Base-by-base conservation (phyloP, 2,329 filamentous ascomycete genomes). In the Ceratocystis albifundus region DNA sequence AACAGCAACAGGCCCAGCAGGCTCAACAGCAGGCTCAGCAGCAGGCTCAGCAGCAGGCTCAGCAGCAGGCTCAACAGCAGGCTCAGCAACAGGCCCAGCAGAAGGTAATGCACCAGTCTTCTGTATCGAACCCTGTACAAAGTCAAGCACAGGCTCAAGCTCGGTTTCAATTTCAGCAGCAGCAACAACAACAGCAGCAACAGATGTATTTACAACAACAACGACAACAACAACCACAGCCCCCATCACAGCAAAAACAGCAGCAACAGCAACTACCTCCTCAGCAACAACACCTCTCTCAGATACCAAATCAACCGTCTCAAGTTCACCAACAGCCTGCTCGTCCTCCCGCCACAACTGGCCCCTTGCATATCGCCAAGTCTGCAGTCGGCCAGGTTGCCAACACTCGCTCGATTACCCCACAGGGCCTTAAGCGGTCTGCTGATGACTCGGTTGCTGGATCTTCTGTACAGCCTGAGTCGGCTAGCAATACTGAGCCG, bases 171-270 rank as follows among this genome's bases (percentile, higher is more conserved):
- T 69, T 70, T 12, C 46, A 68, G 6, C 74, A 72, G 25, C 36
- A 70, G 1, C 73, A 72, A 20, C 73, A 71, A 1, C 72, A 72
- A 44, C 72, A 70, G 15, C 62, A 68, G 2, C 71, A 73, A 22
- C 73, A 72, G 50, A 71, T 72, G 44, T 70, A 69, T n/a, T 62
- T 66, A n/a, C 66, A 36, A 25, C 67, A 69, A 12, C 67, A 67
- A 50, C 68, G 70, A 28, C 53, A 53, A 17, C 28, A 32, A 45
- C 53, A 36, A 48, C 8, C 48, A 53, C 48, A 41, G 36, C 36
- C 36, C 4, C 12, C 12, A 15, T 41, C 36, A 41, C 36, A 41
- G 4, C 36, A 41, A 41, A 41, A 41, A 41, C 36, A 53, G 6
- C 48, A 20, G n/a, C 48, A 53, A 22, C 48, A 20, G 4, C 48